Evolutionary conservation across 345 rosid genomes (phyloP), one percentile per base, ranked within the genome.

Genomic region (Euphorbia peplus): DNA sequence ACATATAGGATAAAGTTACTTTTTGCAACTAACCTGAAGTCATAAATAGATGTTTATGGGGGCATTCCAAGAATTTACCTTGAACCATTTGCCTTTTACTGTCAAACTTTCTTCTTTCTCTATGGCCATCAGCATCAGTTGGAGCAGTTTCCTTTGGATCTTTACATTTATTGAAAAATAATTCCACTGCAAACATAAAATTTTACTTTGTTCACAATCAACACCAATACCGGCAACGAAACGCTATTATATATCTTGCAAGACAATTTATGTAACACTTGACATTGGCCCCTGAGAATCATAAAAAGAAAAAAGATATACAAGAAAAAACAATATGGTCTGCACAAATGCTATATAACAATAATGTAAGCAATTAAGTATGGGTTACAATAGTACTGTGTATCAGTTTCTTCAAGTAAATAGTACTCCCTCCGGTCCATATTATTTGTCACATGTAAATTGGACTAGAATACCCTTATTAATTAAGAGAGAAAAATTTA

Each of bases 161-260:
- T 37, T 48, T 83, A 68, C 22, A 53, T 75, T 44, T 70, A 64
- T 81, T 87, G 77, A 85, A 82, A 70, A 79, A 81, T 30, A 55
- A 66, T 63, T 82, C 82, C 73, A 81, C 90, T 83, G 76, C 71
- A 74, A 35, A 24, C 4, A 22, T 11, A 12, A 11, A 50, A 7
- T 4, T 44, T 1, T 2, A 46, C 10, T 64, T 50, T 52, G 26
- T 37, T 48, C 46, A 30, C 28, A 50, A 66, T 19, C 24, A 65
- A 65, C 9, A 50, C 19, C 44, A 16, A 30, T 3, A 2, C 4
- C 29, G 2, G 14, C 25, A 48, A 15, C 28, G 51, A 35, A 28
- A 18, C 44, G 51, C 19, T 35, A 16, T 0, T 16, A 47, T 8
- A 64, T 16, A 44, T n/a, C 16, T 60, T 60, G 44, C 41, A 60